These are phyloP conservation scores for Peronospora belbahrii DNA, from an alignment of 352 stramenopile genomes.

Conservation along the genomic window DNA sequence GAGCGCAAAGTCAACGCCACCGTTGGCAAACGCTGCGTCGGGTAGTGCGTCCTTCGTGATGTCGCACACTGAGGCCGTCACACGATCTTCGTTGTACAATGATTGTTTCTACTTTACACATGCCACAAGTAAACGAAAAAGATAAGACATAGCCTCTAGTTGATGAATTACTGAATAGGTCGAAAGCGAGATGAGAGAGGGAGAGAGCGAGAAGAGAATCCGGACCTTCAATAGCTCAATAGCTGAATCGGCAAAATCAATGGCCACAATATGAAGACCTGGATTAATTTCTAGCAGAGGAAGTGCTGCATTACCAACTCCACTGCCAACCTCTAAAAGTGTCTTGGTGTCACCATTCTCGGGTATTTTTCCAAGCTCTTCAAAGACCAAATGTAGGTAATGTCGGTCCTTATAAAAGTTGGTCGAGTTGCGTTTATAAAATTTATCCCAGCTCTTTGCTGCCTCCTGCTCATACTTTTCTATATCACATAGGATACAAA, in stretches of 20 bases:
- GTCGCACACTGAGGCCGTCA: slow-evolving; percentile 70
- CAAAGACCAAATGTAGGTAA: slow-evolving; percentile 90
- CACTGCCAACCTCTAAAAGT: slow-evolving; percentile 92
- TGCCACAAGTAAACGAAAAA: background rate
- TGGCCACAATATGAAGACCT: slow-evolving; percentile 79
- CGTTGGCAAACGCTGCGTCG: slow-evolving; percentile 35
- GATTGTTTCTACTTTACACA: slow-evolving; percentile 52
- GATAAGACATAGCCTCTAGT: background rate
- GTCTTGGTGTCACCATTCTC: slow-evolving; percentile 40
- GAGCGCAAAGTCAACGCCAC: slow-evolving; percentile 77
- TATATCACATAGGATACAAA: slow-evolving; percentile 16
- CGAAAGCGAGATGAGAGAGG: too few species aligned
- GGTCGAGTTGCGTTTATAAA: slow-evolving; percentile 90
- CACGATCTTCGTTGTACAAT: slow-evolving; percentile 66
- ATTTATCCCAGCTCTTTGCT: slow-evolving; percentile 89
- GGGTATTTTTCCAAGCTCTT: slow-evolving; percentile 61
- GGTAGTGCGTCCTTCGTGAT: slow-evolving; percentile 77
- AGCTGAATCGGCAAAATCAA: slow-evolving; percentile 90
- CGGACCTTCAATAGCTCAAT: slow-evolving; percentile 87
- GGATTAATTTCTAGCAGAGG: slow-evolving; percentile 90
- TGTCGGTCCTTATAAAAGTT: slow-evolving; percentile 95
- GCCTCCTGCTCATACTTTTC: slow-evolving; percentile 81
- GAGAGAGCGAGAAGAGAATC: too few species aligned
- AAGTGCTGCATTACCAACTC: slow-evolving; percentile 92
- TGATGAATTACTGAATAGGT: background rate